Evolutionary conservation across 768 basidiomycete species (phyloP).

Genomic region (Dioszegia crocea): DNA sequence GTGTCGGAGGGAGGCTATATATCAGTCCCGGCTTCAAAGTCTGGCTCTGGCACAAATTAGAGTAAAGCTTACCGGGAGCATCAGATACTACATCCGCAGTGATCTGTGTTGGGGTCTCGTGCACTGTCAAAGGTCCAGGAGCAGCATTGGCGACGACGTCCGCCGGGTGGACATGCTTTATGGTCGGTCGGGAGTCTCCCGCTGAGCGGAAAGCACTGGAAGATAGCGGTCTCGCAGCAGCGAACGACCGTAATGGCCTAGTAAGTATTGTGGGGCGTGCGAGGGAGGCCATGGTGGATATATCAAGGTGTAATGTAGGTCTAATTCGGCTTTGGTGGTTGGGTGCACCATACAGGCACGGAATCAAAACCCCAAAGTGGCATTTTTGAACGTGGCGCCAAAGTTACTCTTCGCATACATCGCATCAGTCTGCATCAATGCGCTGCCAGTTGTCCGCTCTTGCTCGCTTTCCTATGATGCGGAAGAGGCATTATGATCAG

Average conservation of each 20-base stretch:
- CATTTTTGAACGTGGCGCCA: not conserved
- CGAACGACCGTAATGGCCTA: not conserved
- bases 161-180: slow-evolving; percentile 11
- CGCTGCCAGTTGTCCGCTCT: too few relatives aligned
- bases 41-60: not conserved
- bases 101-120: slow-evolving; percentile 56
- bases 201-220: not conserved
- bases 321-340: not conserved
- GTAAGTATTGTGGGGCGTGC: not conserved
- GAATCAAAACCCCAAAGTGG: not conserved
- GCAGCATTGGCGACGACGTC: slow-evolving; percentile 17
- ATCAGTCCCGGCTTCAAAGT: not conserved
- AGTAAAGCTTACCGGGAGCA: slow-evolving; percentile 63
- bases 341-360: not conserved
- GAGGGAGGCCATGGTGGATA: not conserved
- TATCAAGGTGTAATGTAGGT: not conserved
- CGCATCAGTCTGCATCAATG: too few relatives aligned
- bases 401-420: not conserved
- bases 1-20: slow-evolving; percentile 72
- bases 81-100: slow-evolving; percentile 80
- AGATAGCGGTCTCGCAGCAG: not conserved
- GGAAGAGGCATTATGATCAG: too few relatives aligned
- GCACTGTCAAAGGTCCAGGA: slow-evolving; percentile 19
- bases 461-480: too few relatives aligned
- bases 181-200: not conserved